phyloP scores from a whole-genome alignment of 164 flowering plant species.

The Stephania yunnanensis region DNA sequence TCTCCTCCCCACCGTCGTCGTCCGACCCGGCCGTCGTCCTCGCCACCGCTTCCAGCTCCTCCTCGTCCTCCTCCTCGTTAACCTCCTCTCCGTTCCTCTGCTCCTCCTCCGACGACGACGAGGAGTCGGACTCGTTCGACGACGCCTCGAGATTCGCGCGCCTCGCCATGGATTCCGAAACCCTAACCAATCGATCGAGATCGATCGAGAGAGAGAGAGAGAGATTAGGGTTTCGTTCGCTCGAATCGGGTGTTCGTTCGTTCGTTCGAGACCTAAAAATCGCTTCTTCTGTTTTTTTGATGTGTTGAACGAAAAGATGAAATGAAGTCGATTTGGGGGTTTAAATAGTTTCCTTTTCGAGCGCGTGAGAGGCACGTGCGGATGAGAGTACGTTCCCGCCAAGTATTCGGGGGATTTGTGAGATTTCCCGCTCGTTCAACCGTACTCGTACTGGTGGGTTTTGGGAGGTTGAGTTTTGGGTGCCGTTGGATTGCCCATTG shows the following conservation, averaged over 20 bases:
- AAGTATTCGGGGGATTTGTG: background rate
- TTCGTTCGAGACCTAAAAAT: background rate
- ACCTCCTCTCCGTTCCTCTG: constrained; percentile 43
- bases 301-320: background rate
- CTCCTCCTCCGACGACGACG: constrained; percentile 50
- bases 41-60: constrained; percentile 83
- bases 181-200: constrained; percentile 9
- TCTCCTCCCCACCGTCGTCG: constrained; percentile 33
- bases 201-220: constrained; percentile 9
- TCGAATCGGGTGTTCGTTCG: no score
- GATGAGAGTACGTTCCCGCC: background rate
- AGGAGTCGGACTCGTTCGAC: constrained; percentile 42
- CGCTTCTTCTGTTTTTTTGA: background rate
- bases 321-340: background rate
- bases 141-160: constrained; percentile 18
- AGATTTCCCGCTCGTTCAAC: background rate
- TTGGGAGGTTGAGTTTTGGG: no score
- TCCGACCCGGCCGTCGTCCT: constrained; percentile 48
- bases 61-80: constrained; percentile 65
- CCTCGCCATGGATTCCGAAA: constrained; percentile 10
- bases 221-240: background rate
- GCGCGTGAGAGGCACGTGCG: background rate
- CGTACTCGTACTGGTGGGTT: background rate
- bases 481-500: no score
- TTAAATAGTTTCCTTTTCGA: background rate